Conservation (phyloP, 1,139 yeast species). For the Pichia inconspicua region DNA sequence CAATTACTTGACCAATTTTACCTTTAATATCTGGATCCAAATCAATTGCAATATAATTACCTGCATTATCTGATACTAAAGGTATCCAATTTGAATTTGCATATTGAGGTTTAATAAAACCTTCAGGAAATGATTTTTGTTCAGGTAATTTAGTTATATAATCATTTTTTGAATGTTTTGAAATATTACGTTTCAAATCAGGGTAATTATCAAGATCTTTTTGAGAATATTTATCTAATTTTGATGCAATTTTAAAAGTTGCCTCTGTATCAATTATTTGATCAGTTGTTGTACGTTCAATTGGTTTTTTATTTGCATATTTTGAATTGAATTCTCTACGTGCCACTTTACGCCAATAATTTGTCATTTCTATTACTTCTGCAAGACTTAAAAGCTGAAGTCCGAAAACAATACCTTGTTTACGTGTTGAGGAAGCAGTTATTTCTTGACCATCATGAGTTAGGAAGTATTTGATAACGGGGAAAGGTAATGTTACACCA, state of each 20-base stretch:
- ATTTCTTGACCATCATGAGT: slow-evolving; percentile 65
- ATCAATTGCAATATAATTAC: slow-evolving; percentile 86
- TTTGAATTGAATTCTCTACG: slow-evolving; percentile 25
- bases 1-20: slow-evolving; percentile 58
- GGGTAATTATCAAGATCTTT: slow-evolving; percentile 15
- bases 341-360: slow-evolving; percentile 61
- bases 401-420: slow-evolving; percentile 58
- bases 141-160: slow-evolving; percentile 34
- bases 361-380: slow-evolving; percentile 55
- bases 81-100: slow-evolving; percentile 93
- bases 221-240: slow-evolving; percentile 6
- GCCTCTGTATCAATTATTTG: slow-evolving; percentile 14
- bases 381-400: slow-evolving; percentile 57
- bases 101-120: slow-evolving; percentile 59
- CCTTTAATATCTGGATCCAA: slow-evolving; percentile 77
- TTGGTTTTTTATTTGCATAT: neutral
- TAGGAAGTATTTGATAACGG: slow-evolving; percentile 51
- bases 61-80: slow-evolving; percentile 75
- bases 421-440: slow-evolving; percentile 41
- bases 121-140: slow-evolving; percentile 73
- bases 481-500: slow-evolving; percentile 47
- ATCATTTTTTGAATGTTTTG: slow-evolving; percentile 14
- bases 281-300: neutral
- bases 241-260: slow-evolving; percentile 12
- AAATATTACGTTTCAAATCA: slow-evolving; percentile 13